Percentiles rank a stretch among this genome's conserved stretches.
These are phyloP conservation scores for Discostella pseudostelligera DNA, from an alignment of 108 stramenopile genomes.

Conservation along the genomic window DNA sequence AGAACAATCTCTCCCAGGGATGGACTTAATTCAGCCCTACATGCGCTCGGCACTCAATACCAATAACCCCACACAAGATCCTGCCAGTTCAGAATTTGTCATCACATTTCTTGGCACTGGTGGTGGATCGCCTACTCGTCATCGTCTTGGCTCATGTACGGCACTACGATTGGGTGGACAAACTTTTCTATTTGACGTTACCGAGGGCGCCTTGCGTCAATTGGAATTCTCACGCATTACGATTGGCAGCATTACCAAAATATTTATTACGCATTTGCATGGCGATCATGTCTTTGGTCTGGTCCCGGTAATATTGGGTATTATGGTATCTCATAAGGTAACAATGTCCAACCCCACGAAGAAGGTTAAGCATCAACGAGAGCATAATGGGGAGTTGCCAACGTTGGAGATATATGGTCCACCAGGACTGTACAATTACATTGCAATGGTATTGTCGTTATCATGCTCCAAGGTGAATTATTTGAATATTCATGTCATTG, in stretches of 20 bases:
- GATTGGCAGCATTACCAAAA: slow-evolving; percentile 41
- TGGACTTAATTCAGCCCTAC: slow-evolving; percentile 11
- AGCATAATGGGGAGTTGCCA: background rate
- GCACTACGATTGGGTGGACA: slow-evolving; percentile 56
- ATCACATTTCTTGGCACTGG: slow-evolving; percentile 77
- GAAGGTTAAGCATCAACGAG: slow-evolving; percentile 8
- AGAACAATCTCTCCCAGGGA: slow-evolving; percentile 3
- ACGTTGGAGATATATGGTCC: slow-evolving; percentile 80
- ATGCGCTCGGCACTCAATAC: slow-evolving; percentile 7
- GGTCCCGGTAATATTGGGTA: slow-evolving; percentile 68
- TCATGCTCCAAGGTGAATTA: slow-evolving; percentile 52
- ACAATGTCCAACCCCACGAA: slow-evolving; percentile 13
- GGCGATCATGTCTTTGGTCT: slow-evolving; percentile 94
- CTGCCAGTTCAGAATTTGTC: slow-evolving; percentile 37
- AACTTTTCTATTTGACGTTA: slow-evolving; percentile 85
- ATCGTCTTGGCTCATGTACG: slow-evolving; percentile 50
- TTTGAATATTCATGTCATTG: slow-evolving; percentile 60
- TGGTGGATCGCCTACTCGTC: slow-evolving; percentile 51
- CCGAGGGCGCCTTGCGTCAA: slow-evolving; percentile 90
- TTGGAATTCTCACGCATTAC: slow-evolving; percentile 39
- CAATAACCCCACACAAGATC: background rate
- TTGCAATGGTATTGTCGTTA: slow-evolving; percentile 57
- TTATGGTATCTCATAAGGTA: slow-evolving; percentile 27
- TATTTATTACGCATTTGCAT: slow-evolving; percentile 93
- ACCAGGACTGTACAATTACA: slow-evolving; percentile 76